Evolutionary conservation across 768 basidiomycete species (phyloP).

Genomic region (Psilocybe sp.): DNA sequence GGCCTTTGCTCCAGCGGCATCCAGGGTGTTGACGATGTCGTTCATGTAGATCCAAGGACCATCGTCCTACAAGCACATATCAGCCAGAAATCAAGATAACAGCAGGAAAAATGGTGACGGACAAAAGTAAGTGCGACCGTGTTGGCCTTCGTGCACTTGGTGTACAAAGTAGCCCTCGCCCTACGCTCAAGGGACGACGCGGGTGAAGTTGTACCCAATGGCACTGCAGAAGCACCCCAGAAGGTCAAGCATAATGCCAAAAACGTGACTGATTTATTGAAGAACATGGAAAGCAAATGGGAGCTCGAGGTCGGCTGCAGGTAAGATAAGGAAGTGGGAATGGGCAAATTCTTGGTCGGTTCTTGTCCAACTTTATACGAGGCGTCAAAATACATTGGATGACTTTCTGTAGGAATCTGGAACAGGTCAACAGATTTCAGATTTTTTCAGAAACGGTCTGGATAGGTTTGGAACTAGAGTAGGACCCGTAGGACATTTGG

Average conservation of each 20-base stretch:
- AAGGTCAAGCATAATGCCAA: slow-evolving; percentile 4
- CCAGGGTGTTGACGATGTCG: slow-evolving; percentile 29
- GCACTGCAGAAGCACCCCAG: slow-evolving; percentile 4
- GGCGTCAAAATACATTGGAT: no score
- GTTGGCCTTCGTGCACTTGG: slow-evolving; percentile 28
- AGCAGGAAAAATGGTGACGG: slow-evolving; percentile 1
- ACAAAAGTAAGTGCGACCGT: slow-evolving; percentile 22
- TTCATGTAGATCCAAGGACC: slow-evolving; percentile 31
- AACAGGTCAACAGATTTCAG: no score
- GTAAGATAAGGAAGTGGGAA: no score
- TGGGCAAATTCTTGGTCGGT: no score
- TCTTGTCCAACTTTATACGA: no score
- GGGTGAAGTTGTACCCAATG: not conserved
- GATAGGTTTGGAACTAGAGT: no score
- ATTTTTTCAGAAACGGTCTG: no score
- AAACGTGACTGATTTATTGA: no score
- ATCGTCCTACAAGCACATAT: slow-evolving; percentile 25
- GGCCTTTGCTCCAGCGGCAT: slow-evolving; percentile 32
- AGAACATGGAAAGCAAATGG: no score
- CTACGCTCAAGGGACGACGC: slow-evolving; percentile 15
- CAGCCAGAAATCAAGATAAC: not conserved
- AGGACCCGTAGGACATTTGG: no score
- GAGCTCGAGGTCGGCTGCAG: no score
- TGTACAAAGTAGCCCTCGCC: slow-evolving; percentile 24
- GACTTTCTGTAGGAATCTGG: no score